Evolutionary conservation across 768 basidiomycete species (phyloP).

Genomic region (Serendipita vermifera): DNA sequence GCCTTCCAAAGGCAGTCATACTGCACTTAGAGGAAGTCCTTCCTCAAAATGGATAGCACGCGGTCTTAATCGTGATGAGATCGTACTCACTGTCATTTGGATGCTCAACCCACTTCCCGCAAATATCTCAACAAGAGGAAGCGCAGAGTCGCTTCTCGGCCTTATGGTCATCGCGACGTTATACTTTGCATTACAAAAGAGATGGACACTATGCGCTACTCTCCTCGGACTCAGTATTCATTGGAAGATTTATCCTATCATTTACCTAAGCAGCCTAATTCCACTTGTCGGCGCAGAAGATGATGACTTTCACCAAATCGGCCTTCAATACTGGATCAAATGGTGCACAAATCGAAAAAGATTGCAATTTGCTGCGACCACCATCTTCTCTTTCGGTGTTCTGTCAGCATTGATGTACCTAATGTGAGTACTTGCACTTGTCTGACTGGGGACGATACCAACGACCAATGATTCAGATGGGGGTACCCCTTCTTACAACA

Average conservation of each 20-base stretch:
- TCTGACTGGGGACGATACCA: slow-evolving; percentile 9
- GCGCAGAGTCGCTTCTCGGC: slow-evolving; percentile 80
- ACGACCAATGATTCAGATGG: slow-evolving; percentile 49
- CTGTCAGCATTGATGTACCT: slow-evolving; percentile 57
- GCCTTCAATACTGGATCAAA: slow-evolving; percentile 25
- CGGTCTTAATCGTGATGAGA: slow-evolving; percentile 29
- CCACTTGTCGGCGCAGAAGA: slow-evolving; percentile 31
- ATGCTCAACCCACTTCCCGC: slow-evolving; percentile 90
- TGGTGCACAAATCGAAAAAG: slow-evolving; percentile 37
- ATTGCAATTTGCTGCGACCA: slow-evolving; percentile 54
- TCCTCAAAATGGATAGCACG: slow-evolving; percentile 8
- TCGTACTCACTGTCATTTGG: slow-evolving; percentile 52
- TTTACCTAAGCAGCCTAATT: slow-evolving; percentile 75
- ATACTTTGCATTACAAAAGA: slow-evolving; percentile 35
- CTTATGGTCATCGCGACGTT: slow-evolving; percentile 63
- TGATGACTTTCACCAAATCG: slow-evolving; percentile 14
- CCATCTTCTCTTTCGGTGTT: slow-evolving; percentile 50
- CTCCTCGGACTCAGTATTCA: slow-evolving; percentile 74
- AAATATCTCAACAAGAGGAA: slow-evolving; percentile 93
- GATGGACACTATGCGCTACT: slow-evolving; percentile 54
- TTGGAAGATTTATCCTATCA: slow-evolving; percentile 94
- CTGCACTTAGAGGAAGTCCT: not conserved
- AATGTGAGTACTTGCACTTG: slow-evolving; percentile 41
- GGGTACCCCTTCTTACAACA: slow-evolving; percentile 84
- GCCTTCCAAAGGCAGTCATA: slow-evolving; percentile 30